Evolutionary conservation across 805 yeast species (phyloP).

Genomic region (Lipomyces lipofer): DNA sequence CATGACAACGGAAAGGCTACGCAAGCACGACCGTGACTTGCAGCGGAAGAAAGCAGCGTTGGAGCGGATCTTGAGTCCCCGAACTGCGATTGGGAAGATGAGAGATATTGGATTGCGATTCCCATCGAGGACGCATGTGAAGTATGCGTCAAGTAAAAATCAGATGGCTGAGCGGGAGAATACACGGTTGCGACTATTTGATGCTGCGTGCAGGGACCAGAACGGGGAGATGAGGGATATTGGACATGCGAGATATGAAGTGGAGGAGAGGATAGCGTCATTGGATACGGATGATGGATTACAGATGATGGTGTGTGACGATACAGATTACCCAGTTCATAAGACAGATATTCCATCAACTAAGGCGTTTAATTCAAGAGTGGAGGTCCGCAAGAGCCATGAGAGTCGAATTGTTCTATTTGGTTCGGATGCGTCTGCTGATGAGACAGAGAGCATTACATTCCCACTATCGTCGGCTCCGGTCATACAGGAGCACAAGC

Average conservation of each 20-base stretch:
- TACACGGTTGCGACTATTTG: constrained; percentile 1
- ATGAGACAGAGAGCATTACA: too few species aligned
- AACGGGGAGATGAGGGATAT: constrained; percentile 1
- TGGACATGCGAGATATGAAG: not conserved
- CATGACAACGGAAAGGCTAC: not conserved
- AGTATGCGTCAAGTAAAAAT: too few species aligned
- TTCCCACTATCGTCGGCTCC: too few species aligned
- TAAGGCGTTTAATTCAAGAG: too few species aligned
- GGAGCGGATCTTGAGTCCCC: constrained; percentile 8
- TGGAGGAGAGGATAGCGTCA: not conserved
- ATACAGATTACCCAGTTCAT: not conserved
- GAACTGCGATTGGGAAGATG: constrained; percentile 7
- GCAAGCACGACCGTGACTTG: not conserved
- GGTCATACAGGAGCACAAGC: too few species aligned
- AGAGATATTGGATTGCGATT: constrained; percentile 1
- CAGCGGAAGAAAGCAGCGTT: not conserved
- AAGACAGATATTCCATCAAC: too few species aligned
- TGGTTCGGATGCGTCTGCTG: too few species aligned
- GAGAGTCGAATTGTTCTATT: too few species aligned
- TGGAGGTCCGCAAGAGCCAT: too few species aligned
- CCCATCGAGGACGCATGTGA: not conserved
- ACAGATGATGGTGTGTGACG: not conserved
- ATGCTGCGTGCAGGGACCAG: constrained; percentile 11
- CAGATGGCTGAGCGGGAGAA: not conserved
- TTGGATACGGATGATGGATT: not conserved